These are phyloP conservation scores for Cardiosporidium cionae DNA, from an alignment of 169 alveolate genomes.

Conservation along the genomic window DNA sequence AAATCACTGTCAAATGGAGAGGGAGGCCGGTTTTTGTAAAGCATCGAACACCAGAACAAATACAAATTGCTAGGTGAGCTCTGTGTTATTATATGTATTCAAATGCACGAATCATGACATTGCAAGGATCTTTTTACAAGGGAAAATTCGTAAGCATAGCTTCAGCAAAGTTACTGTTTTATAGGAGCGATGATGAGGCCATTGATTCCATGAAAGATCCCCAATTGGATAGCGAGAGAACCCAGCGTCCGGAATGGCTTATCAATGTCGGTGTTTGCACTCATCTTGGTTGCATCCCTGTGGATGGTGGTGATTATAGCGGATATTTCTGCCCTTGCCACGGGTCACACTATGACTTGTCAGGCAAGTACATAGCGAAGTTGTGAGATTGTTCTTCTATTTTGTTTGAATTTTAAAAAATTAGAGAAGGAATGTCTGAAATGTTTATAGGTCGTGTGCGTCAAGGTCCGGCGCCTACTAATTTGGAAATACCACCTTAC, in stretches of 20 bases:
- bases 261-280: constrained; percentile 72
- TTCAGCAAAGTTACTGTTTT: too few relatives aligned
- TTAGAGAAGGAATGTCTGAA: neutral
- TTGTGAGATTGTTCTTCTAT: neutral
- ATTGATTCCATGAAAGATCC: constrained; percentile 73
- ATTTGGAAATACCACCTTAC: constrained; percentile 71
- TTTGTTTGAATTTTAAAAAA: neutral
- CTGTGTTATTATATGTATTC: too few relatives aligned
- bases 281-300: constrained; percentile 73
- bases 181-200: constrained; percentile 57
- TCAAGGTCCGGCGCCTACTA: constrained; percentile 77
- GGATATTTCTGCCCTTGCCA: constrained; percentile 81
- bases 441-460: constrained; percentile 56
- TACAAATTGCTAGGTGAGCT: constrained; percentile 53
- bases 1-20: constrained; percentile 69
- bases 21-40: constrained; percentile 70
- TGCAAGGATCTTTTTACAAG: too few relatives aligned
- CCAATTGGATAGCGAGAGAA: constrained; percentile 63
- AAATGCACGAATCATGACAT: too few relatives aligned
- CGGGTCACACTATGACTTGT: constrained; percentile 73
- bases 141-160: too few relatives aligned
- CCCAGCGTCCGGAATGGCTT: constrained; percentile 70
- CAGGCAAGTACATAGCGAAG: constrained; percentile 41
- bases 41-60: constrained; percentile 66
- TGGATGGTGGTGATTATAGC: constrained; percentile 62